These are phyloP conservation scores for Blastocladiella britannica DNA, from an alignment of 192 early-diverging fungal species.

Conservation along the genomic window DNA sequence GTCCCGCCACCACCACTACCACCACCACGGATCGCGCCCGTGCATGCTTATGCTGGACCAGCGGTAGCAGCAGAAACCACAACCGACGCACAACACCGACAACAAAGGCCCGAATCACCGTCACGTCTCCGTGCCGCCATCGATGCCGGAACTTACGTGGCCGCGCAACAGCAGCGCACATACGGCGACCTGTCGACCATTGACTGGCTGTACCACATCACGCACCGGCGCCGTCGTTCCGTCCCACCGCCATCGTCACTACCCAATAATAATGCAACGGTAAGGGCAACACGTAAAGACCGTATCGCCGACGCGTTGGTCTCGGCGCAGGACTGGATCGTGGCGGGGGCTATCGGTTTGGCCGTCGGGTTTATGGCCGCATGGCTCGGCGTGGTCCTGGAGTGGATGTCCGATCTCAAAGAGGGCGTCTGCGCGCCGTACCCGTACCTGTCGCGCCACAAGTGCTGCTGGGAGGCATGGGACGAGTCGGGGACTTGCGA, in stretches of 20 bases:
- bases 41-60: too few species aligned
- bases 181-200: not conserved
- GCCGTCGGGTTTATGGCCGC: conserved; percentile 67
- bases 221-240: not conserved
- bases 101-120: not conserved
- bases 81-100: too few species aligned
- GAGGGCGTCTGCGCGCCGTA: conserved; percentile 56
- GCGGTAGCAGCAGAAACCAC: too few species aligned
- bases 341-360: not conserved
- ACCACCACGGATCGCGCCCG: too few species aligned
- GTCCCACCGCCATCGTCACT: too few species aligned
- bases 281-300: not conserved
- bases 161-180: not conserved
- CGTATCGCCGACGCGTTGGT: not conserved
- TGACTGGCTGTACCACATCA: not conserved
- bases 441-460: conserved; percentile 79
- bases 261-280: too few species aligned
- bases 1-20: too few species aligned
- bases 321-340: not conserved
- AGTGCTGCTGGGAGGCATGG: conserved; percentile 60
- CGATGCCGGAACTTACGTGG: not conserved
- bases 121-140: not conserved
- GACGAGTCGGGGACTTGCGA: not conserved
- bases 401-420: conserved; percentile 78
- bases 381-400: conserved; percentile 72